phyloP scores from a whole-genome alignment of 2,329 filamentous ascomycete genomes.

The Trichothecium sympodiale region DNA sequence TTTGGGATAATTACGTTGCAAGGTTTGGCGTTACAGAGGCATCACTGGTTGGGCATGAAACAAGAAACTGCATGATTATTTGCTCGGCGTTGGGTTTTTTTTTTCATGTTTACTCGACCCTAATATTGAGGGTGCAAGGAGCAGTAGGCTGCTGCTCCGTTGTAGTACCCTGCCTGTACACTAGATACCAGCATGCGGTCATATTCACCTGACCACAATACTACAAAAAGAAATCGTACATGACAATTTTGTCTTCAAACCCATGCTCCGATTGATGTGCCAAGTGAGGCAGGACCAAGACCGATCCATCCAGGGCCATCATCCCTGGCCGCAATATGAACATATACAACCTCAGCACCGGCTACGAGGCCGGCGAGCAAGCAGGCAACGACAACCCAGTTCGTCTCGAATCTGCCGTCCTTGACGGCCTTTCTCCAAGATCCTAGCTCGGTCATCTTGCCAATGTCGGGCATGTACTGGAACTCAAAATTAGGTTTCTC shows the following conservation, averaged over 20 bases:
- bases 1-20: not conserved
- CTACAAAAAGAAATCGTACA: not conserved
- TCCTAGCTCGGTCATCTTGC: constrained; percentile 23
- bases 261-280: not conserved
- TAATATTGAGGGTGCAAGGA: constrained; percentile 1
- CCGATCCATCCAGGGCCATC: constrained; percentile 9
- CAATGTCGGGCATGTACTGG: constrained; percentile 50
- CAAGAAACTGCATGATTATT: not conserved
- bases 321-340: constrained; percentile 6
- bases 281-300: not conserved
- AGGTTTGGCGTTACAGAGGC: not conserved
- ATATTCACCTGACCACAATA: not conserved
- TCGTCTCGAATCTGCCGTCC: constrained; percentile 15
- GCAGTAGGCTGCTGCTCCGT: not conserved
- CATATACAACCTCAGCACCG: constrained; percentile 16
- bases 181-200: not conserved
- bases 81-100: not conserved
- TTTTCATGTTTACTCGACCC: too few relatives aligned
- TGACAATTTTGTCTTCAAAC: not conserved
- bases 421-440: constrained; percentile 5
- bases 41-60: not conserved
- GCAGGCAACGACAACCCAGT: constrained; percentile 16
- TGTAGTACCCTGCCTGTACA: too few relatives aligned
- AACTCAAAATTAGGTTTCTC: constrained; percentile 56
- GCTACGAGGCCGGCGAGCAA: constrained; percentile 32